phyloP scores from a whole-genome alignment of 2,329 filamentous ascomycete genomes.

The Cryoendolithus antarcticus region DNA sequence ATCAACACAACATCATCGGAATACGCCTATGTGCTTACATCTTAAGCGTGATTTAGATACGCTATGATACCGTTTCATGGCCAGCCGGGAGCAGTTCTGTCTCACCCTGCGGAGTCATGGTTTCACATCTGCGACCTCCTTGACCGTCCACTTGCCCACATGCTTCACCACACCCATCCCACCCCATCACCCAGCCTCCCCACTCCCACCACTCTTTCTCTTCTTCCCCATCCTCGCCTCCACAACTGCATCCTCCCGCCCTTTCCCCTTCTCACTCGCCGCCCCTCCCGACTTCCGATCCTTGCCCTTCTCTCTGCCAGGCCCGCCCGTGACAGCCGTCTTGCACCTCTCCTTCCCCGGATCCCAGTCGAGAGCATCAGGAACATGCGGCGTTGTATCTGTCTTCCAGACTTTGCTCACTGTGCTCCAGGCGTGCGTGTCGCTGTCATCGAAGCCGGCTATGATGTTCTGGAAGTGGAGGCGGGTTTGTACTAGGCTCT shows the following conservation, averaged over 20 bases:
- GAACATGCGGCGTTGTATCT: constrained; percentile 13
- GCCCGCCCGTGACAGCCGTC: background rate
- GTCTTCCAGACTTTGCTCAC: constrained; percentile 13
- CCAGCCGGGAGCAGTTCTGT: no score
- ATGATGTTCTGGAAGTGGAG: constrained; percentile 20
- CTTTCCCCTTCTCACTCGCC: no score
- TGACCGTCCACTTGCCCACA: no score
- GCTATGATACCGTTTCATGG: no score
- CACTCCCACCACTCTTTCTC: background rate
- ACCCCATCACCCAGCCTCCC: background rate
- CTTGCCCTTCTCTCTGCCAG: constrained; percentile 3
- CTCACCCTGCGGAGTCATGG: no score
- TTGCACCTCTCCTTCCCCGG: constrained; percentile 1
- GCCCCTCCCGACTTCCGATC: background rate
- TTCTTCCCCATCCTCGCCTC: background rate
- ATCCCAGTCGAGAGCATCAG: background rate
- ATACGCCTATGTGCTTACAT: no score
- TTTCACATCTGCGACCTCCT: no score
- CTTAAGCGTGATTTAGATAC: no score
- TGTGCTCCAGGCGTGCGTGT: constrained; percentile 5
- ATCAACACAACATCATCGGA: no score
- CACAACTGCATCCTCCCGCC: background rate
- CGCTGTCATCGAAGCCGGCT: constrained; percentile 15
- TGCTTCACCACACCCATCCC: background rate
- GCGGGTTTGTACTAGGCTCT: constrained; percentile 22